Evolutionary conservation across 345 rosid species (phyloP), one percentile per base, ranked within the genome.

Genomic region (Melastoma malabathricum): DNA sequence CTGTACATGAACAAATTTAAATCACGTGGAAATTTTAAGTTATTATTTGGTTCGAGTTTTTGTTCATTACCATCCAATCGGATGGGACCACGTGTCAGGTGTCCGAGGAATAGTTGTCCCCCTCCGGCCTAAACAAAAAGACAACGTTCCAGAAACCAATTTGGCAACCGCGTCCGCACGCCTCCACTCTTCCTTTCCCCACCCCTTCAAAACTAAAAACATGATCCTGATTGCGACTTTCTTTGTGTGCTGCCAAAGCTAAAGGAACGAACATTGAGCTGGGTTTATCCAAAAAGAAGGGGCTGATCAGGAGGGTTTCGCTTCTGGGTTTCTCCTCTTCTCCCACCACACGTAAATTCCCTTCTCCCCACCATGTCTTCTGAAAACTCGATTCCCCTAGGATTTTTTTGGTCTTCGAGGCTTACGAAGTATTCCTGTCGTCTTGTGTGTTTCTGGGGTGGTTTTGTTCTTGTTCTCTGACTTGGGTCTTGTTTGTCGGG

Each of bases 291-390:
- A 18, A 16, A 22, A 22, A 22, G 14, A 22, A 15, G 27, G 15
- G 8, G 45, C 15, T 56, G 49, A 48, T 43, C 22, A 31, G 29
- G 48, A 43, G 48, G 19, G n/a, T 43, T 47, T 50, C 51, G 49
- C 54, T 46, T 48, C 48, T 59, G 47, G 52, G 43, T 50, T 29
- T 46, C 39, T 51, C 57, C 17, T 56, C 54, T 50, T 53, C 67
- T 61, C 59, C 25, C 8, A 2, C 34, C 2, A 38, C 61, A 66
- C 51, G 72, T 66, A 61, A 66, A 63, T 52, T 34, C 41, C 70
- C 12, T 39, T 41, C 51, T 1, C 13, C 44, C 46, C 48, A 19
- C 19, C 8, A 1, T 56, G 14, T 18, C 44, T 29, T 54, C 18
- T 13, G 12, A 12, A 23, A 4, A 6, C 15, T 27, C 16, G 17